These are phyloP conservation scores for Ophiostoma sp. DNA, from an alignment of 2,329 filamentous ascomycete species.

Conservation along the genomic window DNA sequence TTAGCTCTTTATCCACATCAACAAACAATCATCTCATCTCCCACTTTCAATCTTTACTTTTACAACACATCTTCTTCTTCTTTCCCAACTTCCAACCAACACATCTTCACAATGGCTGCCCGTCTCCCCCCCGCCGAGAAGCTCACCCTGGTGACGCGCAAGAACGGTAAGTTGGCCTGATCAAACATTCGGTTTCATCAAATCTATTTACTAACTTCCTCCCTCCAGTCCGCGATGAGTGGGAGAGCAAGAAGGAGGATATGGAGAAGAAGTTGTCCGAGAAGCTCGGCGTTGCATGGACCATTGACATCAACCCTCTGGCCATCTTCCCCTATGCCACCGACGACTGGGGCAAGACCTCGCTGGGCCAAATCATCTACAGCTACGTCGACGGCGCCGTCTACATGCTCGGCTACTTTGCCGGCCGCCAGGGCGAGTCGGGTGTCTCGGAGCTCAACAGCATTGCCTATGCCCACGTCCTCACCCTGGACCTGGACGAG, in stretches of 20 bases:
- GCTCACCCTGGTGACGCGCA: slow-evolving; percentile 52
- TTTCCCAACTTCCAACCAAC: neutral
- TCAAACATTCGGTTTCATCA: neutral
- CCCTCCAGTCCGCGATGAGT: slow-evolving; percentile 54
- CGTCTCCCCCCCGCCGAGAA: slow-evolving; percentile 51
- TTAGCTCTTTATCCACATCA: neutral
- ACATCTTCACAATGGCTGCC: slow-evolving; percentile 3
- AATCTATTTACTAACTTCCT: slow-evolving; percentile 26
- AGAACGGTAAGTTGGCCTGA: slow-evolving; percentile 44
- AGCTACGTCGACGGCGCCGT: slow-evolving; percentile 38
- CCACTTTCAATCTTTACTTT: neutral
- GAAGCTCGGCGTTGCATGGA: slow-evolving; percentile 50
- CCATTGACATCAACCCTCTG: slow-evolving; percentile 49
- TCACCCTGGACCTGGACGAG: slow-evolving; percentile 50
- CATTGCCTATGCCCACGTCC: slow-evolving; percentile 44
- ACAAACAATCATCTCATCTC: neutral
- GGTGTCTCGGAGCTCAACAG: slow-evolving; percentile 48
- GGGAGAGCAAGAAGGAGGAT: slow-evolving; percentile 48
- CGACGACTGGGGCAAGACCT: slow-evolving; percentile 44
- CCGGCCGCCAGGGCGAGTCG: slow-evolving; percentile 32
- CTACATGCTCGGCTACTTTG: slow-evolving; percentile 22
- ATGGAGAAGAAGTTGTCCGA: slow-evolving; percentile 27
- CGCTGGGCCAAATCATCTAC: slow-evolving; percentile 47
- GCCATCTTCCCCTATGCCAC: slow-evolving; percentile 50
- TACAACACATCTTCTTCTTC: neutral